Evolutionary conservation across 1,284 basidiomycete species (phyloP).

Genomic region (Cutaneotrichosporon mucoides): DNA sequence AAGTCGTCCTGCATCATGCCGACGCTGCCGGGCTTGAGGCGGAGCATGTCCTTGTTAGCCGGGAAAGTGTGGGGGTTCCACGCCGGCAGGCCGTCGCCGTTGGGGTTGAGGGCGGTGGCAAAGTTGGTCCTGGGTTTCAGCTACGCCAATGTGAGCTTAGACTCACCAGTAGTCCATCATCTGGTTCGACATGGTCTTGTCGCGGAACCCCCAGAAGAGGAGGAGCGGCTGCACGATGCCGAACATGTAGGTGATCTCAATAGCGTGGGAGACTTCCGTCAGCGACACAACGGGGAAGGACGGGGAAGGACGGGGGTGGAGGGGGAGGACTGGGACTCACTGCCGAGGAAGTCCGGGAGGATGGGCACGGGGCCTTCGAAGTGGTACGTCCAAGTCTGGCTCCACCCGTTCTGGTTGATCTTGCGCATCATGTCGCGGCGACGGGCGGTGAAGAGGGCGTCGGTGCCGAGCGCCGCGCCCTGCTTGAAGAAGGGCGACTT

Average conservation of each 20-base stretch:
- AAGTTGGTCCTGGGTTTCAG: slow-evolving; percentile 39
- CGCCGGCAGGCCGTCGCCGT: slow-evolving; percentile 19
- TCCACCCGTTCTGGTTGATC: slow-evolving; percentile 24
- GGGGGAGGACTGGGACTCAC: neutral
- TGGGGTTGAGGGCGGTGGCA: slow-evolving; percentile 40
- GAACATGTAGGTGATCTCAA: slow-evolving; percentile 32
- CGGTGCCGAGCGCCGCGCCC: slow-evolving; percentile 29
- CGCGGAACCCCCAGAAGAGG: slow-evolving; percentile 10
- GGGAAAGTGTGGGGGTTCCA: slow-evolving; percentile 35
- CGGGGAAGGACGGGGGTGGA: too few relatives aligned
- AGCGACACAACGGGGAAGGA: too few relatives aligned
- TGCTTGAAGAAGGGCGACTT: slow-evolving; percentile 28
- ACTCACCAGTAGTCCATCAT: slow-evolving; percentile 44
- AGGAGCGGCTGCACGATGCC: slow-evolving; percentile 12
- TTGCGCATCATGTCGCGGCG: slow-evolving; percentile 32
- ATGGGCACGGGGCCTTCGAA: slow-evolving; percentile 22
- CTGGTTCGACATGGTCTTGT: slow-evolving; percentile 26
- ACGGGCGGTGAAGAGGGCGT: slow-evolving; percentile 33
- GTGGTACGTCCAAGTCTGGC: slow-evolving; percentile 36
- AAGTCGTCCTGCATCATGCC: slow-evolving; percentile 39
- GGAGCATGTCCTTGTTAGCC: slow-evolving; percentile 30
- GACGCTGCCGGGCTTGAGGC: slow-evolving; percentile 25
- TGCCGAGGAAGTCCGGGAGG: neutral
- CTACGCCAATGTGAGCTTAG: too few relatives aligned
- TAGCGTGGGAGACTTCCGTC: slow-evolving; percentile 17